Evolutionary conservation across 495 filamentous ascomycete species (phyloP).

Genomic region (Umbilicaria muhlenbergii): DNA sequence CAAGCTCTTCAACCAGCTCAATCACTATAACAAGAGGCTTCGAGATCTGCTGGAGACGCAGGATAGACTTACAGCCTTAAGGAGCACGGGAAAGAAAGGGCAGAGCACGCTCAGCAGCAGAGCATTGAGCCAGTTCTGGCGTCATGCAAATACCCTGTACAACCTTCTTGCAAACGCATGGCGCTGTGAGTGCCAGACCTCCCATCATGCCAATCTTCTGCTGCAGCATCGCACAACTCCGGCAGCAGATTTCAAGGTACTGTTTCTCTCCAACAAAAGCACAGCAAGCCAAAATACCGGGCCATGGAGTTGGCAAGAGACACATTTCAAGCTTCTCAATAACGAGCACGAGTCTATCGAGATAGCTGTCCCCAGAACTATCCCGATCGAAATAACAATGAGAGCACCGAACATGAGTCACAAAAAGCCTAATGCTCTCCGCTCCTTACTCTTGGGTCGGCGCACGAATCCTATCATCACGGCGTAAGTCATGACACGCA

Average conservation of each 20-base stretch:
- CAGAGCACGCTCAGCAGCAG: neutral
- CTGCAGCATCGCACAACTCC: slow-evolving; percentile 17
- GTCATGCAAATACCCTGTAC: slow-evolving; percentile 19
- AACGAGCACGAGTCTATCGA: neutral
- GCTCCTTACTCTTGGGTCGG: too few species aligned
- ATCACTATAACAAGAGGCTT: slow-evolving; percentile 18
- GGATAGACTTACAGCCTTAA: slow-evolving; percentile 15
- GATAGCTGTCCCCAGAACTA: neutral
- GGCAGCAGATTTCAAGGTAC: slow-evolving; percentile 13
- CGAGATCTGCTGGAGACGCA: slow-evolving; percentile 18
- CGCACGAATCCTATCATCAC: too few species aligned
- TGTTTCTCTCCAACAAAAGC: slow-evolving; percentile 8
- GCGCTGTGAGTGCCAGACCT: slow-evolving; percentile 17
- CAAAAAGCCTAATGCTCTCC: too few species aligned
- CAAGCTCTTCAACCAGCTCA: slow-evolving; percentile 15
- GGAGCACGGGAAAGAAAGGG: slow-evolving; percentile 5
- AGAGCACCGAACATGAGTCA: neutral
- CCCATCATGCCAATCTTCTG: slow-evolving; percentile 12
- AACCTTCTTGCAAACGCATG: slow-evolving; percentile 18
- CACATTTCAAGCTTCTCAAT: slow-evolving; percentile 12
- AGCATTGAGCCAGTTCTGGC: slow-evolving; percentile 13
- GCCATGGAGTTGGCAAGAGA: slow-evolving; percentile 11
- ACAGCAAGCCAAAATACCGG: neutral
- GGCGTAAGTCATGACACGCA: too few species aligned
- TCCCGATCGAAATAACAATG: neutral